Evolutionary conservation across 495 filamentous ascomycete species (phyloP), one percentile per base, ranked within the genome.

Genomic region (Bryoglossum gracile): DNA sequence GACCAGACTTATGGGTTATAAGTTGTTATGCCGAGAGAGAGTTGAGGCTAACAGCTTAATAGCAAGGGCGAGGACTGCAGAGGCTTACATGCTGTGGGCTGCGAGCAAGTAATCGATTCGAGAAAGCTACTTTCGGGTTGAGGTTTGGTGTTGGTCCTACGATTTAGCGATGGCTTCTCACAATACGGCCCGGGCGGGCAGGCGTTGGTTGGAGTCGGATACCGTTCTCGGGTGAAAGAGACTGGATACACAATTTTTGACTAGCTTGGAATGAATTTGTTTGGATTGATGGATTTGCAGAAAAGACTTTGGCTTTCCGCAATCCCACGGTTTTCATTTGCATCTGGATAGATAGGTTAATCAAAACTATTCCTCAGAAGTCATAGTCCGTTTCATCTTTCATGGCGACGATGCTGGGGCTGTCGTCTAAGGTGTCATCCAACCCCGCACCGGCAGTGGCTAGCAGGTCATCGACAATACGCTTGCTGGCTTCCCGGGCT

Each of bases 401-500:
- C 63, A 84, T 77, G 58, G 79, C 76, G 24, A 90, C 81, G 51
- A 92, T 70, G 38, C 83, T 88, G 4, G 87, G 86, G 55, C 85
- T 89, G 49, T 83, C 78, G 51, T 82, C 82, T 2, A 18, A 61
- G 13, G 17, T 41, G 41, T 68, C 64, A 23, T 78, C 72, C 3
- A 75, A 68, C 13, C 66, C 68, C n/a, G 73, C 87, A 2, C 88
- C 88, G 11, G 94, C 94, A 3, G 89, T 94, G 33, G 85, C 69
- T 10, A 97, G 69, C 22, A 99, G 73, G 64, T 97, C 87, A 32
- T 90, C 84, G 0, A 99, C 92, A 42, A 99, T 97, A 8, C 84
- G 77, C 63, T 80, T 88, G 43, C 87, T 92, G 1, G 94, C 92
- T 72, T 97, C 91, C 36, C 83, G 80, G 18, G 90, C 89, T 87